Evolutionary conservation across 352 stramenopile genomes (phyloP), one percentile per base, ranked within the genome.

Genomic region (Blastocystis sp.): DNA sequence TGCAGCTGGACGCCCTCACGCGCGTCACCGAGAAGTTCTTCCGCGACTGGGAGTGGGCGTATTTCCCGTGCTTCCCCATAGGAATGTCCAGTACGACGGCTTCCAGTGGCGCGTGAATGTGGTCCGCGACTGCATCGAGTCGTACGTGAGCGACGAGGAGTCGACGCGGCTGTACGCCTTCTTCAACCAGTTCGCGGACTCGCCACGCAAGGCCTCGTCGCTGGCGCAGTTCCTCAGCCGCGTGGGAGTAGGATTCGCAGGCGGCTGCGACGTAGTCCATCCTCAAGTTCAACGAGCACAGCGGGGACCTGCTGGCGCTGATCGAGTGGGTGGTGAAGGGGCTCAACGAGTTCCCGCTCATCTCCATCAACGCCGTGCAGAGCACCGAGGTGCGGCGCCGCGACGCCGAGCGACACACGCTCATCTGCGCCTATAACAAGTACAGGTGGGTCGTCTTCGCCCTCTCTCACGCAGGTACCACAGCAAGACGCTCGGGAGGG

Each of bases 31-130:
- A 72, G 57, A 85, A 76, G 24, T 85, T 85, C 18, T 85, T 85
- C 49, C 57, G 63, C n/a, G 75, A 85, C 40, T 85, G 75, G 75
- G 63, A 85, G 75, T 85, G 9, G 3, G 44, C 21, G 2, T 36
- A 4, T 8, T n/a, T 48, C 16, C 34, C 4, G 4, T 51, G 46
- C 1, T 53, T 3, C 42, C 18, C 21, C 6, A 11, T 85, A 85
- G 75, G 24, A 76, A 85, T 18, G 46, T 76, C 6, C 75, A 85
- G 48, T 85, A 85, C 36, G 75, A 85, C 51, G 75, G 75, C 24
- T 85, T 85, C 40, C 75, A 85, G 32, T 85, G 75, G 75, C 75
- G 75, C 14, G 63, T 85, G 57, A 85, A 85, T 42, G 75, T 85
- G 21, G 38, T 85, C 9, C 51, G 75, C 11, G 75, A 85, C 38